A percentile compares a stretch with the other conserved stretches of the same genome.
Conservation (phyloP, 2,329 filamentous ascomycete genomes). For the Fusarium sp. region DNA sequence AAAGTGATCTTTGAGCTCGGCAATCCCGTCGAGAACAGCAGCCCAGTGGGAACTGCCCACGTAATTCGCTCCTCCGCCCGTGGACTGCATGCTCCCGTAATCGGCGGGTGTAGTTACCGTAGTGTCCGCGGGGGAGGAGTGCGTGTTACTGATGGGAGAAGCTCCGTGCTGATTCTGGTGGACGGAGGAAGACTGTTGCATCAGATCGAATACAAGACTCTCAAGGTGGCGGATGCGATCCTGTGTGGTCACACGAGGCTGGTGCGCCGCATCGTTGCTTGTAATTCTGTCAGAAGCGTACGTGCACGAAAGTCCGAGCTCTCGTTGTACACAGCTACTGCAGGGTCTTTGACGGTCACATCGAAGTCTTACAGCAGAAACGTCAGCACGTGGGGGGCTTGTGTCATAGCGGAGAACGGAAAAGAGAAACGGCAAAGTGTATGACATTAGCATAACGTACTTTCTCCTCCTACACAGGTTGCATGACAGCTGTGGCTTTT, state of each 20-base stretch:
- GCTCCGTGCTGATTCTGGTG: neutral
- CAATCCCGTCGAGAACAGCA: constrained; percentile 56
- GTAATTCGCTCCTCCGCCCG: constrained; percentile 47
- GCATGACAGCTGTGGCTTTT: constrained; percentile 22
- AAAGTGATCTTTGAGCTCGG: constrained; percentile 55
- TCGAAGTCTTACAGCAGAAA: neutral
- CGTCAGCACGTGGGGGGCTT: neutral
- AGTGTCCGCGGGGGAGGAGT: neutral
- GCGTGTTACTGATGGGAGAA: neutral
- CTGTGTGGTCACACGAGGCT: constrained; percentile 5
- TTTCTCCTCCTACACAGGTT: constrained; percentile 22
- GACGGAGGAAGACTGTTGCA: constrained; percentile 26
- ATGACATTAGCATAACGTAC: neutral
- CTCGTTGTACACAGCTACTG: constrained; percentile 15
- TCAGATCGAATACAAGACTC: constrained; percentile 47
- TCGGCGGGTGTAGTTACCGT: constrained; percentile 35
- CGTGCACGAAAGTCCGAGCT: constrained; percentile 11
- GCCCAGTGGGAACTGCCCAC: constrained; percentile 56
- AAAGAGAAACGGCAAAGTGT: neutral
- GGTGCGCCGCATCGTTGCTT: neutral
- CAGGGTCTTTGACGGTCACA: constrained; percentile 26
- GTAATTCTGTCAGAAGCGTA: neutral
- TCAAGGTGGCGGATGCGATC: constrained; percentile 45
- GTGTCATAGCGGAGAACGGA: neutral
- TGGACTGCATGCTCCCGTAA: constrained; percentile 49